These are phyloP conservation scores for Clavispora fructus DNA, from an alignment of 805 yeast species.

Conservation along the genomic window DNA sequence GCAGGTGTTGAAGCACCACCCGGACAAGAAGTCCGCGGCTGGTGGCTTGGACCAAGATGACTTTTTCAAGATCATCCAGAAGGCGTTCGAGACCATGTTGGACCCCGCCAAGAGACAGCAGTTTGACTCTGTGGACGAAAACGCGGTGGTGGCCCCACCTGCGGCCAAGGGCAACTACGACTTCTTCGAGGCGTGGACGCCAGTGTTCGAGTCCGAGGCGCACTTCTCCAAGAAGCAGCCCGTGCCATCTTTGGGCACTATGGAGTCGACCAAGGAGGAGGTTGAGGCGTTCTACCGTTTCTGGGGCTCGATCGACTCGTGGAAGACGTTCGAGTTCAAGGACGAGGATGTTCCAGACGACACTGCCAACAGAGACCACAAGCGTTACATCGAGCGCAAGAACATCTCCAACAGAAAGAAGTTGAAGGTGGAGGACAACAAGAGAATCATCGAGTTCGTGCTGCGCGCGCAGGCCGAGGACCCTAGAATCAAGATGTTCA, in stretches of 20 bases:
- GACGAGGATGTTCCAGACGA: constrained; percentile 99
- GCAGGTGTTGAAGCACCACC: constrained; percentile 95
- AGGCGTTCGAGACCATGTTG: constrained; percentile 85
- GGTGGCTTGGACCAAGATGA: constrained; percentile 92
- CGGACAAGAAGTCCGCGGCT: constrained; percentile 92
- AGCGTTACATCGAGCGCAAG: constrained; percentile 96
- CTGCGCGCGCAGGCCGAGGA: constrained; percentile 87
- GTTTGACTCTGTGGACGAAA: constrained; percentile 90
- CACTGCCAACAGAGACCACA: constrained; percentile 98
- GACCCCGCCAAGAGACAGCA: constrained; percentile 86
- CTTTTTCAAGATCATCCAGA: constrained; percentile 96
- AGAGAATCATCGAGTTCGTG: constrained; percentile 77
- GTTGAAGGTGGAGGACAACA: constrained; percentile 95
- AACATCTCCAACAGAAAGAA: constrained; percentile 94
- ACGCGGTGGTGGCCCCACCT: constrained; percentile 83
- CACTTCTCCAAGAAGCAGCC: constrained; percentile 92
- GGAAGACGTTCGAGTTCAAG: constrained; percentile 97
- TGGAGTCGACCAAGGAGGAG: constrained; percentile 64
- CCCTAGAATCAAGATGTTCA: constrained; percentile 91
- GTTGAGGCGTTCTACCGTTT: constrained; percentile 86
- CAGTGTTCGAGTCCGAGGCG: constrained; percentile 84
- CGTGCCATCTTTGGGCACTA: constrained; percentile 74
- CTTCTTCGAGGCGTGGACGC: constrained; percentile 89
- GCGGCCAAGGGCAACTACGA: constrained; percentile 60
- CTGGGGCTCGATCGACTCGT: constrained; percentile 92